phyloP scores from a whole-genome alignment of 257 asterid species.

The Solanum sejunctum region DNA sequence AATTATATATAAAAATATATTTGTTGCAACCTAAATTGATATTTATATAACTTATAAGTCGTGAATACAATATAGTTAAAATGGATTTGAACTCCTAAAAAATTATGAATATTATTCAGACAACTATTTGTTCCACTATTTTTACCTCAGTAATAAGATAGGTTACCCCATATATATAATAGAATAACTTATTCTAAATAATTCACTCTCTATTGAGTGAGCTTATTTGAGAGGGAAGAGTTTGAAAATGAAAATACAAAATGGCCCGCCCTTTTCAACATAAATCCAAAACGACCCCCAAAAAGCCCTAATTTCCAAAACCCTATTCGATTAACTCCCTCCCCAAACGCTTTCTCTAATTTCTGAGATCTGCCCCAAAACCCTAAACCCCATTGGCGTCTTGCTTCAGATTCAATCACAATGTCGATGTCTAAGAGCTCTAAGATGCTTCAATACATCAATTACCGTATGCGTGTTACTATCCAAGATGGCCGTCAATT shows the following conservation, averaged over 20 bases:
- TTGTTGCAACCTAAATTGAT: no score
- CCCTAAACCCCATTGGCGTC: not conserved
- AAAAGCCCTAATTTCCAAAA: not conserved
- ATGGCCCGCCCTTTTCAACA: not conserved
- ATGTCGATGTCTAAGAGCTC: conserved; percentile 98
- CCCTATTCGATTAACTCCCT: not conserved
- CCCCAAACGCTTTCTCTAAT: not conserved
- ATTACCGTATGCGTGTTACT: conserved; percentile 88
- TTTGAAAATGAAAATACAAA: not conserved
- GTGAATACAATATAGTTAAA: not conserved
- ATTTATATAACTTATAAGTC: not conserved
- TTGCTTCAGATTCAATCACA: conserved; percentile 5
- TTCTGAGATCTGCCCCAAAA: not conserved
- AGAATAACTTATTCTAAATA: no score
- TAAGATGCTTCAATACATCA: conserved; percentile 87
- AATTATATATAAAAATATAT: no score
- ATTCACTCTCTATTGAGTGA: no score
- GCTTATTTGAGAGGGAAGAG: no score
- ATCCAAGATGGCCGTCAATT: conserved; percentile 88
- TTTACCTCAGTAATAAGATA: no score
- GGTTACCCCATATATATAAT: no score
- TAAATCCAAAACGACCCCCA: not conserved
- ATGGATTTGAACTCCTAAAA: not conserved
- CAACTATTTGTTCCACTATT: no score
- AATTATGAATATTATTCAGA: not conserved